Evolutionary conservation across 2,329 filamentous ascomycete genomes (phyloP).

Genomic region (Cercospora beticola): DNA sequence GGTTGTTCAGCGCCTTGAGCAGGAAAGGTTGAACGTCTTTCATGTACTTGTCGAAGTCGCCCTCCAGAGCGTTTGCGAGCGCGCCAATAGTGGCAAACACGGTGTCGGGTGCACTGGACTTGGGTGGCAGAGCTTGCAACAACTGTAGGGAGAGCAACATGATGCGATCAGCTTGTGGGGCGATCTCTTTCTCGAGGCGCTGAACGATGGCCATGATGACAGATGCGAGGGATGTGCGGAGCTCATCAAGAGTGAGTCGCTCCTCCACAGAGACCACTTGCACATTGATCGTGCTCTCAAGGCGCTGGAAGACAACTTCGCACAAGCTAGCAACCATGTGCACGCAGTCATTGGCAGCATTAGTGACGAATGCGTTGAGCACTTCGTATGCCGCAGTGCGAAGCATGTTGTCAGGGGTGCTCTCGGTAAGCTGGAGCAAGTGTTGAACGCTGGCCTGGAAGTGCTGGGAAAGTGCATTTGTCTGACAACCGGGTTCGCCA

Average conservation of each 20-base stretch:
- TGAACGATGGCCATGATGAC: conserved; percentile 90
- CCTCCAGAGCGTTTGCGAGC: conserved; percentile 87
- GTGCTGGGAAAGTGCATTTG: conserved; percentile 83
- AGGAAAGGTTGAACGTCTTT: conserved; percentile 89
- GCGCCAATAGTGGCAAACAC: conserved; percentile 89
- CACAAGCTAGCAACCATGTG: conserved; percentile 77
- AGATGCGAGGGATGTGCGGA: conserved; percentile 92
- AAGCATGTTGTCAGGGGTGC: conserved; percentile 82
- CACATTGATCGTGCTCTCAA: conserved; percentile 86
- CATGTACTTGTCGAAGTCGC: conserved; percentile 97
- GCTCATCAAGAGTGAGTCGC: conserved; percentile 91
- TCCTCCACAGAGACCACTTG: conserved; percentile 98
- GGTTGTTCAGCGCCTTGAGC: conserved; percentile 90
- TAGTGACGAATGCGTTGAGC: conserved; percentile 89
- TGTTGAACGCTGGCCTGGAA: conserved; percentile 90
- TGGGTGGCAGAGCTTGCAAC: conserved; percentile 71
- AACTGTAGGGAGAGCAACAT: conserved; percentile 87
- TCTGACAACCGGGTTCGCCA: conserved; percentile 73
- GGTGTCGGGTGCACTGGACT: conserved; percentile 92
- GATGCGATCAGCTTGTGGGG: conserved; percentile 85
- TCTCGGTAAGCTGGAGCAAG: conserved; percentile 80
- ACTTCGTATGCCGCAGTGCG: conserved; percentile 97
- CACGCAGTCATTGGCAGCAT: conserved; percentile 83
- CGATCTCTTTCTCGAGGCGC: conserved; percentile 86
- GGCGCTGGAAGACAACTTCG: conserved; percentile 82